These are phyloP conservation scores for Cantharellus anzutake DNA, from an alignment of 768 basidiomycete genomes.

Conservation along the genomic window DNA sequence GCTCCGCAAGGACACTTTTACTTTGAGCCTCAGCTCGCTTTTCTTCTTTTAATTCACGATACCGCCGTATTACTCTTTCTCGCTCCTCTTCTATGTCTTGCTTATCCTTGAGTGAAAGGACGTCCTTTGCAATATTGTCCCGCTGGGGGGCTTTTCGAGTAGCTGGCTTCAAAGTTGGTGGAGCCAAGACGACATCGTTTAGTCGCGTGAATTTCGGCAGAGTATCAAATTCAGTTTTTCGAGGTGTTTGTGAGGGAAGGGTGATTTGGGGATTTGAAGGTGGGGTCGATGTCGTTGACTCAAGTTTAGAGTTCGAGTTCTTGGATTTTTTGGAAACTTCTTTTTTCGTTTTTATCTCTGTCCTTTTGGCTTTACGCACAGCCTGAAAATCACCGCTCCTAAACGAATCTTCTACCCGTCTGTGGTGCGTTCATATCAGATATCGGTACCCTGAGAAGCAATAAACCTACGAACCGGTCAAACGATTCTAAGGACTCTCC, in stretches of 20 bases:
- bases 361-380: not conserved
- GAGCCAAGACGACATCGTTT: not conserved
- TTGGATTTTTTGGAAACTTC: not conserved
- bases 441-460: not conserved
- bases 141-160: not conserved
- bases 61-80: not conserved
- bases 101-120: not conserved
- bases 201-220: not conserved
- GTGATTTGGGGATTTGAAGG: not conserved
- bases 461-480: not conserved
- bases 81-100: not conserved
- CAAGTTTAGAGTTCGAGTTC: not conserved
- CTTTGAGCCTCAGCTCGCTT: not conserved
- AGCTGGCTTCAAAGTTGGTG: not conserved
- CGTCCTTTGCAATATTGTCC: not conserved
- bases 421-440: no score
- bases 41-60: not conserved
- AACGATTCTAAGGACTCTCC: not conserved
- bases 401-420: no score
- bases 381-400: no score
- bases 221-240: not conserved
- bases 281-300: not conserved
- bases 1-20: not conserved
- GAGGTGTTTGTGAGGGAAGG: not conserved
- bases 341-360: not conserved